phyloP scores from a whole-genome alignment of 306 rosid genomes.

The Acacia acuminata region DNA sequence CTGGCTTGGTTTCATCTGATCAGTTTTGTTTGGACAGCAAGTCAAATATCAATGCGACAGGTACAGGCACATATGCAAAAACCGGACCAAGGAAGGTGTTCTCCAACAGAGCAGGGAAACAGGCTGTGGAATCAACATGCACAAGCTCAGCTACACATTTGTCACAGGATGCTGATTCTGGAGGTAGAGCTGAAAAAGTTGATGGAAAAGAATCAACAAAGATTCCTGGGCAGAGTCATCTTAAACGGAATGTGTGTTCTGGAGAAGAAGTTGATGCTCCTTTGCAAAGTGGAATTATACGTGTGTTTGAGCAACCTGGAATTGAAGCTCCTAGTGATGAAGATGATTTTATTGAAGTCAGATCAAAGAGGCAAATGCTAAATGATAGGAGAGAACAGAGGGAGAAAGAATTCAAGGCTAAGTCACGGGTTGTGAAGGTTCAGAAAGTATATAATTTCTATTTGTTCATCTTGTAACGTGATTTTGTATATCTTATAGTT shows the following conservation, averaged over 20 bases:
- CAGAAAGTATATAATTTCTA: conserved; percentile 14
- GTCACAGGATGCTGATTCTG: conserved; percentile 53
- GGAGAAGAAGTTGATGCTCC: conserved; percentile 86
- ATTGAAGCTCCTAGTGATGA: conserved; percentile 98
- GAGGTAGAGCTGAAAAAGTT: conserved; percentile 52
- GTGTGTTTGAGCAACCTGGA: conserved; percentile 95
- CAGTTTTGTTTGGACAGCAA: conserved; percentile 51
- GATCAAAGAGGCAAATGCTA: conserved; percentile 97
- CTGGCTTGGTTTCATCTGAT: conserved; percentile 46
- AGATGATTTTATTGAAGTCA: conserved; percentile 94
- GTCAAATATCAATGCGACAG: conserved; percentile 53
- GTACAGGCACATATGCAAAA: conserved; percentile 48
- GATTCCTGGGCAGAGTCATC: conserved; percentile 70
- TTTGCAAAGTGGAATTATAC: conserved; percentile 88
- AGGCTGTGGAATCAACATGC: conserved; percentile 38
- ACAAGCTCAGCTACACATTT: conserved; percentile 29
- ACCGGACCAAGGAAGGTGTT: conserved; percentile 55
- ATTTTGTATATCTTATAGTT: conserved; percentile 24
- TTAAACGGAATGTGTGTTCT: conserved; percentile 69
- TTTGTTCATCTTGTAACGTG: conserved; percentile 12
- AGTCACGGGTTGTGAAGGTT: conserved; percentile 79
- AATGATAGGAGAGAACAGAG: conserved; percentile 92
- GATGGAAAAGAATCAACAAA: conserved; percentile 56
- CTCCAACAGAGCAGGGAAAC: conserved; percentile 52
- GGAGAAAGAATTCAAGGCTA: conserved; percentile 88